Conservation (phyloP, 23 red algal genomes). For the Gracilariopsis chorda region DNA sequence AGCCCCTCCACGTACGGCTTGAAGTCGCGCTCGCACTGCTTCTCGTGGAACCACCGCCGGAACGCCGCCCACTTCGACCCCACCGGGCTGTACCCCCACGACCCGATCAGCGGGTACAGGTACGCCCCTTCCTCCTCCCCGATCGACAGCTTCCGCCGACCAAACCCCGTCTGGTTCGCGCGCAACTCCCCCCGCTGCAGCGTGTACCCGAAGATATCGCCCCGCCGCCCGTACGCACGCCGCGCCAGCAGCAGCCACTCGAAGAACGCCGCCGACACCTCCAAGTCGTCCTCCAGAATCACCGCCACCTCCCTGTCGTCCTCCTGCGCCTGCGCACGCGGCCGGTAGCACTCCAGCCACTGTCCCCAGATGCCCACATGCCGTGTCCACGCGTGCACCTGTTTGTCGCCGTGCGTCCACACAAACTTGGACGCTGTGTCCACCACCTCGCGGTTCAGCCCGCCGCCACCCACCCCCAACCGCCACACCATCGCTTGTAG, state of each 20-base stretch:
- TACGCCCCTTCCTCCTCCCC: conserved; percentile 21
- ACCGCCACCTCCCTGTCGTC: conserved; percentile 14
- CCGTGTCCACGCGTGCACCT: conserved; percentile 32
- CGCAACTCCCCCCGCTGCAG: conserved; percentile 56
- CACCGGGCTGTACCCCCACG: conserved; percentile 65
- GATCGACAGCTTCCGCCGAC: conserved; percentile 23
- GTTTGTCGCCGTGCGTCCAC: conserved; percentile 21
- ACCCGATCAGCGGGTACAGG: conserved; percentile 54
- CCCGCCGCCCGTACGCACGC: conserved; percentile 3
- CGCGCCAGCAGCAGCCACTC: conserved; percentile 34
- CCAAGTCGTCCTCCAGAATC: conserved; percentile 72
- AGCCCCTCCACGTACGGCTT: conserved; percentile 59
- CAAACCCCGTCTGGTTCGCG: conserved; percentile 36
- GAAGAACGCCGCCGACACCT: conserved; percentile 60
- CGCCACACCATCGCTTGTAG: background rate
- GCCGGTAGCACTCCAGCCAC: conserved; percentile 42
- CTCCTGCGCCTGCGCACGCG: background rate
- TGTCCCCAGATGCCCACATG: conserved; percentile 59
- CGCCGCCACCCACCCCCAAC: background rate
- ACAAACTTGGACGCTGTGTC: background rate
- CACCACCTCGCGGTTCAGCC: no score
- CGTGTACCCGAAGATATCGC: conserved; percentile 54
- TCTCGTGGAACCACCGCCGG: conserved; percentile 48
- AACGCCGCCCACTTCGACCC: conserved; percentile 39
- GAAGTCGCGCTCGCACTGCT: conserved; percentile 3